These are phyloP conservation scores for Fusarium dimerum DNA, from an alignment of 2,329 filamentous ascomycete species.

Conservation along the genomic window DNA sequence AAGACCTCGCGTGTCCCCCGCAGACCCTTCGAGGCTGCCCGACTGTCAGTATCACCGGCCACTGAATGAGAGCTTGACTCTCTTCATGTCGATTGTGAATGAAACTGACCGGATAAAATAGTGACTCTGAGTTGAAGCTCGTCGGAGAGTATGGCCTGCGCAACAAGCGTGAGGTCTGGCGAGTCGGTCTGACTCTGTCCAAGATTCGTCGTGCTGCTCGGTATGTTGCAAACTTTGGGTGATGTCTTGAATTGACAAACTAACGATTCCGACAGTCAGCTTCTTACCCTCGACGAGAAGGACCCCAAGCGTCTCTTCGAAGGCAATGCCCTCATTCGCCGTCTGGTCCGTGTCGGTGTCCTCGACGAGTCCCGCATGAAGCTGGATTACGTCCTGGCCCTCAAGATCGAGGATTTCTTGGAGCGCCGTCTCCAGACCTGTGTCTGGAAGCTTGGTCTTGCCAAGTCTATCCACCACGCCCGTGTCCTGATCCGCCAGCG, in stretches of 20 bases:
- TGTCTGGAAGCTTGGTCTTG: conserved; percentile 99
- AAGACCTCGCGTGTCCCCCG: conserved; percentile 99
- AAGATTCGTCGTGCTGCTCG: conserved; percentile 99
- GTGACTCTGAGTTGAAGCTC: conserved; percentile 99
- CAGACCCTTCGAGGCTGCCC: conserved; percentile 99
- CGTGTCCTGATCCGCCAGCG: conserved; percentile 99
- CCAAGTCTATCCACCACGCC: conserved; percentile 99
- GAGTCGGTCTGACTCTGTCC: conserved; percentile 98
- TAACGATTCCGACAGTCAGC: conserved; percentile 69
- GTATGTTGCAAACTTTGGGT: conserved; percentile 51
- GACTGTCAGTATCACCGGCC: conserved; percentile 97
- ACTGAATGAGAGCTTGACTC: conserved; percentile 98
- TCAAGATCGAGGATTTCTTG: conserved; percentile 99
- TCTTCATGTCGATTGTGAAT: conserved; percentile 87
- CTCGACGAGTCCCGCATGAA: conserved; percentile 99
- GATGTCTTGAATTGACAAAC: conserved; percentile 3
- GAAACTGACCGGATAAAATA: conserved; percentile 69
- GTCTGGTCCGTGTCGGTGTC: conserved; percentile 99
- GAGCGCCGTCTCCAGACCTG: conserved; percentile 99
- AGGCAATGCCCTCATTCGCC: conserved; percentile 99
- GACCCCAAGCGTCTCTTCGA: conserved; percentile 99
- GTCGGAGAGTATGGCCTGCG: conserved; percentile 99
- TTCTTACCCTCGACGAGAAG: conserved; percentile 99
- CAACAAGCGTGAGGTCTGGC: conserved; percentile 99
- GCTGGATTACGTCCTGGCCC: conserved; percentile 99